Conservation (phyloP, 306 rosid species). For the Delonix regia region DNA sequence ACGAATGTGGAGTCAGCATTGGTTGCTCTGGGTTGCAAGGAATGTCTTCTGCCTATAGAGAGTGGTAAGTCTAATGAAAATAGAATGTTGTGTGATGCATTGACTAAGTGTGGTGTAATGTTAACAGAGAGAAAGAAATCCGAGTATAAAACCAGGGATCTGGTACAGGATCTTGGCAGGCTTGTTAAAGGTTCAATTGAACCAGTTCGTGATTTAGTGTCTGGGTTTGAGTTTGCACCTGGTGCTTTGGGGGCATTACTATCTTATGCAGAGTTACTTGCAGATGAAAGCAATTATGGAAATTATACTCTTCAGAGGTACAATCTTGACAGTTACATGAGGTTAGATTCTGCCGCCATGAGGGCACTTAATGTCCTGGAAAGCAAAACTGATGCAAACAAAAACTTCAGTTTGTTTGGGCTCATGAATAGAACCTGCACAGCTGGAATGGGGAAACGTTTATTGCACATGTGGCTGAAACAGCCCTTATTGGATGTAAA, state of each 20-base stretch:
- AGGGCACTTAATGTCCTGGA: slow-evolving; percentile 90
- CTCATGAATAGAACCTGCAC: slow-evolving; percentile 97
- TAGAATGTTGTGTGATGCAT: slow-evolving; percentile 64
- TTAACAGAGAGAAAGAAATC: slow-evolving; percentile 85
- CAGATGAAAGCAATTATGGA: slow-evolving; percentile 91
- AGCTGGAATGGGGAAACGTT: slow-evolving; percentile 96
- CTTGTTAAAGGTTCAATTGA: slow-evolving; percentile 93
- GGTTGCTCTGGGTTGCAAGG: slow-evolving; percentile 97
- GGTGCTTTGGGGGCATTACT: slow-evolving; percentile 87
- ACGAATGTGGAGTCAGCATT: slow-evolving; percentile 89
- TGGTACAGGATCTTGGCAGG: slow-evolving; percentile 88
- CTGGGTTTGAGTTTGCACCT: slow-evolving; percentile 89
- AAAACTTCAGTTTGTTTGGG: slow-evolving; percentile 95
- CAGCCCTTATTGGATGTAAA: slow-evolving; percentile 86
- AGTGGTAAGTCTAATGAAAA: slow-evolving; percentile 64
- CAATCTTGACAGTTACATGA: slow-evolving; percentile 84
- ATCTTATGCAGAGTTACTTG: slow-evolving; percentile 85
- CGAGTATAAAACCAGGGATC: slow-evolving; percentile 87
- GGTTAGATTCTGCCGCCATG: slow-evolving; percentile 94
- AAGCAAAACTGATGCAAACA: slow-evolving; percentile 94
- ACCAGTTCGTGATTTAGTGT: slow-evolving; percentile 84
- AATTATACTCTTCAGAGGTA: slow-evolving; percentile 70
- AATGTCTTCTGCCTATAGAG: slow-evolving; percentile 80
- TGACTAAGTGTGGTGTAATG: slow-evolving; percentile 89
- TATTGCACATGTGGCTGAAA: slow-evolving; percentile 92